Base-by-base conservation (phyloP, 129 eudicot genomes). In the Cynara cardunculus region DNA sequence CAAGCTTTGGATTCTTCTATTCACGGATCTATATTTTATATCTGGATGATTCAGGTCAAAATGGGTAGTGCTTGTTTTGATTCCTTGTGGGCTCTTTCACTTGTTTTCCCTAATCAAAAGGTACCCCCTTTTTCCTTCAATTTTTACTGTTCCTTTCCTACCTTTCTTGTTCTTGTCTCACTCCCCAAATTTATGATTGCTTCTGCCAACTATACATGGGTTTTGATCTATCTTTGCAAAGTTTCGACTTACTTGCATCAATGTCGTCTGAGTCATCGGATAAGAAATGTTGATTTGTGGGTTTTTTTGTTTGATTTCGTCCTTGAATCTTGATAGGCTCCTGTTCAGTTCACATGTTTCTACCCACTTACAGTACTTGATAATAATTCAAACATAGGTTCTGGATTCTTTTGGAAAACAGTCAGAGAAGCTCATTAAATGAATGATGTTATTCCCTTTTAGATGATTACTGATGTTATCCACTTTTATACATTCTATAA, bases 61-160 rank as follows among this genome's bases (percentile, higher is more conserved):
- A 91, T 89, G 96, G 87, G 90, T 81, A 21, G 81, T 84, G 84
- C 70, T 78, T 80, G 78, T 44, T 75, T 83, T 89, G 37, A 79
- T 79, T 73, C 70, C n/a, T 86, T 84, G 96, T 93, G 98, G 94
- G 92, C 91, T 87, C 96, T 62, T 71, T 78, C 83, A 73, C 56
- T 84, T 84, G 83, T 49, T 80, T 85, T 86, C 78, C 34, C 80
- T 78, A 71, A 81, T 84, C 80, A 72, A 81, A 88, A 91, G 96
- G 96, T 91, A 77, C 85, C 69, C 46, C 25, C 69, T 86, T 83
- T 80, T 67, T 65, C 69, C 62, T 76, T 71, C 21, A 49, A 18
- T 83, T 39, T 74, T 79, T 59, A 65, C 80, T 73, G 81, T 37
- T 46, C 64, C 37, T 79, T 53, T 13, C 13, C 75, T 76, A 26